Percentiles rank a stretch among this genome's conserved stretches.
These are phyloP conservation scores for Cydonia oblonga DNA, from an alignment of 331 rosid genomes.

Conservation along the genomic window DNA sequence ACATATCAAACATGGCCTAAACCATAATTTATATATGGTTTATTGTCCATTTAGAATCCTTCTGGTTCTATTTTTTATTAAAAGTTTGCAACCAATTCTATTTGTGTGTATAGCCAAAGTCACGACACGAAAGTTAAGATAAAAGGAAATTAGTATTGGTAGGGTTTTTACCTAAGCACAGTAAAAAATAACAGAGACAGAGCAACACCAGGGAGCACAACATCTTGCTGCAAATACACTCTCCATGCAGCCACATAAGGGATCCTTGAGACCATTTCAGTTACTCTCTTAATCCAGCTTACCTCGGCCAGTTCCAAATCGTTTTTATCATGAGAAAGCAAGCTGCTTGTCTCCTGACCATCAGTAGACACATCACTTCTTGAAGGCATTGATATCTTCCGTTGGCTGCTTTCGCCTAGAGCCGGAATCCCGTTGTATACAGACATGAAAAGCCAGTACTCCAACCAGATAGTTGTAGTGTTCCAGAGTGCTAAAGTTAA, in stretches of 20 bases:
- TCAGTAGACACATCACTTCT: slow-evolving; percentile 20
- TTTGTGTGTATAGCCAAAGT: neutral
- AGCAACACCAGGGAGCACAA: slow-evolving; percentile 66
- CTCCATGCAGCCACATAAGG: slow-evolving; percentile 65
- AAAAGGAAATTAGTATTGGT: too few species aligned
- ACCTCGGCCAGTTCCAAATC: slow-evolving; percentile 2
- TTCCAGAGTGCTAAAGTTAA: slow-evolving; percentile 74
- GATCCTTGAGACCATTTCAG: slow-evolving; percentile 21
- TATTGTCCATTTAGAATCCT: too few species aligned
- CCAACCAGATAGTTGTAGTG: slow-evolving; percentile 54
- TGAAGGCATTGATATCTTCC: slow-evolving; percentile 33
- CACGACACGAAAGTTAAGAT: neutral
- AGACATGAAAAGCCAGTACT: slow-evolving; percentile 75
- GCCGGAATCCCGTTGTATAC: slow-evolving; percentile 70
- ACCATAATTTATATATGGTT: too few species aligned
- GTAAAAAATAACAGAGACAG: slow-evolving; percentile 73
- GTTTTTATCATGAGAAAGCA: slow-evolving; percentile 14
- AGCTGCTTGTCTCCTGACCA: slow-evolving; percentile 13
- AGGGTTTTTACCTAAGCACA: slow-evolving; percentile 59
- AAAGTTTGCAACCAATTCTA: too few species aligned
- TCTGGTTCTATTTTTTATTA: too few species aligned
- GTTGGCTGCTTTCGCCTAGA: slow-evolving; percentile 43
- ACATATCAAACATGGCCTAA: too few species aligned
- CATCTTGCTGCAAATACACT: slow-evolving; percentile 65
- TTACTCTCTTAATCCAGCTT: slow-evolving; percentile 14